These are phyloP conservation scores for Paraphoma chrysanthemicola DNA, from an alignment of 2,329 filamentous ascomycete genomes.

Conservation along the genomic window DNA sequence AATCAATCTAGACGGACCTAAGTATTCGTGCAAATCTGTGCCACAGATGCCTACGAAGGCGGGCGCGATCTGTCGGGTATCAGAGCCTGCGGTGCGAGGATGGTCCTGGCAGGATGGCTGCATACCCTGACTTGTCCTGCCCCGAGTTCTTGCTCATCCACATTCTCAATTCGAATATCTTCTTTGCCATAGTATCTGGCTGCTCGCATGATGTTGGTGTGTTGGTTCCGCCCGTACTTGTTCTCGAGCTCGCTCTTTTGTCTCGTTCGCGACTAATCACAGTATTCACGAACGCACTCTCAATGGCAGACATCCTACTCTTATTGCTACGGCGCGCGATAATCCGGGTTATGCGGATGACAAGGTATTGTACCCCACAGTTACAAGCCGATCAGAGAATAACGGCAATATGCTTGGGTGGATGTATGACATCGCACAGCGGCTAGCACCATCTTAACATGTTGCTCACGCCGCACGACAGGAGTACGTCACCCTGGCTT, in stretches of 20 bases:
- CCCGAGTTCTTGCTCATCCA: conserved; percentile 56
- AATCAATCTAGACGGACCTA: conserved; percentile 29
- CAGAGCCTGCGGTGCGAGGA: neutral
- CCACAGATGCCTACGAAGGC: conserved; percentile 63
- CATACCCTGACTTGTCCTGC: conserved; percentile 58
- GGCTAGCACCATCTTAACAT: neutral
- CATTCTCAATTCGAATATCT: conserved; percentile 62
- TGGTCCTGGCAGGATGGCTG: neutral
- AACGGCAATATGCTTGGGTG: neutral
- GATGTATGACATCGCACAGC: neutral
- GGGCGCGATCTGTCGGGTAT: conserved; percentile 47
- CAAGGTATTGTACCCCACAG: neutral
- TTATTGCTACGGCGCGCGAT: conserved; percentile 1
- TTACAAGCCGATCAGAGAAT: neutral
- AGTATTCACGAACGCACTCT: conserved; percentile 39
- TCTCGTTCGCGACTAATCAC: conserved; percentile 24
- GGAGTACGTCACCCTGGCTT: conserved; percentile 9
- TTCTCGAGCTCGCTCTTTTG: conserved; percentile 5
- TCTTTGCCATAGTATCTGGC: conserved; percentile 63
- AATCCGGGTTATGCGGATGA: conserved; percentile 1
- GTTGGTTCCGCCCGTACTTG: conserved; percentile 1
- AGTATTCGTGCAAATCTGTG: conserved; percentile 61
- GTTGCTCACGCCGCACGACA: conserved; percentile 7
- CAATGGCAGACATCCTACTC: conserved; percentile 33
- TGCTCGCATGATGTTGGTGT: conserved; percentile 55